phyloP scores from a whole-genome alignment of 768 basidiomycete species.

The Tulasnella calospora region DNA sequence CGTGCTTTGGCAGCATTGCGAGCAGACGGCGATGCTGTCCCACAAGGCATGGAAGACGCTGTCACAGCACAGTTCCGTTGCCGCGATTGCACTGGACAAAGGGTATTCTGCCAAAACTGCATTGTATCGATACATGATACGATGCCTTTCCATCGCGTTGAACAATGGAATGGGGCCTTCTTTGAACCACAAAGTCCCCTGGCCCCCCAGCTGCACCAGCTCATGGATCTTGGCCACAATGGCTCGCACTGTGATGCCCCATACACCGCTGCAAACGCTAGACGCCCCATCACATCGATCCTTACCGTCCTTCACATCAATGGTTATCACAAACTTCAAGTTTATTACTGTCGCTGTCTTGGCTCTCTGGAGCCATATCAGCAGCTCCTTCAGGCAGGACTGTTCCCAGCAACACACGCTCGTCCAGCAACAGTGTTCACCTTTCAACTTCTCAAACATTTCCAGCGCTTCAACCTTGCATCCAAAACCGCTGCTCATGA shows the following conservation, averaged over 20 bases:
- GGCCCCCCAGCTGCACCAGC: neutral
- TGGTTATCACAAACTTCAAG: neutral
- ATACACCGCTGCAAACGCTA: neutral
- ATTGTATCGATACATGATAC: neutral
- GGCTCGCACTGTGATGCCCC: neutral
- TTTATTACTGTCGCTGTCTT: neutral
- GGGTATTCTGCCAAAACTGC: neutral
- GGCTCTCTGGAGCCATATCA: neutral
- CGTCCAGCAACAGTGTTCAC: neutral
- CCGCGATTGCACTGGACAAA: neutral
- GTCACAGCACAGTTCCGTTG: neutral
- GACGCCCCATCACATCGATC: neutral
- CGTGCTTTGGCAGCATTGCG: neutral
- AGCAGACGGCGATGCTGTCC: neutral
- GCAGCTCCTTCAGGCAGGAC: neutral
- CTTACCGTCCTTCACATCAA: neutral
- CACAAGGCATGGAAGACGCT: neutral
- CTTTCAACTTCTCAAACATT: constrained; percentile 3
- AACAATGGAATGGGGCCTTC: neutral
- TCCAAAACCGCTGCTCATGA: neutral
- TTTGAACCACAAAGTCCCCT: neutral
- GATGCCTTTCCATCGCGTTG: neutral
- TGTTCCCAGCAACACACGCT: neutral
- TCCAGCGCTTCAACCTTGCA: neutral
- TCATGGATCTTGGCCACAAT: neutral